A percentile compares a stretch with the other conserved stretches of the same genome.
These are phyloP conservation scores for Geosiphon pyriformis DNA, from an alignment of 192 early-diverging fungal species.

Conservation along the genomic window DNA sequence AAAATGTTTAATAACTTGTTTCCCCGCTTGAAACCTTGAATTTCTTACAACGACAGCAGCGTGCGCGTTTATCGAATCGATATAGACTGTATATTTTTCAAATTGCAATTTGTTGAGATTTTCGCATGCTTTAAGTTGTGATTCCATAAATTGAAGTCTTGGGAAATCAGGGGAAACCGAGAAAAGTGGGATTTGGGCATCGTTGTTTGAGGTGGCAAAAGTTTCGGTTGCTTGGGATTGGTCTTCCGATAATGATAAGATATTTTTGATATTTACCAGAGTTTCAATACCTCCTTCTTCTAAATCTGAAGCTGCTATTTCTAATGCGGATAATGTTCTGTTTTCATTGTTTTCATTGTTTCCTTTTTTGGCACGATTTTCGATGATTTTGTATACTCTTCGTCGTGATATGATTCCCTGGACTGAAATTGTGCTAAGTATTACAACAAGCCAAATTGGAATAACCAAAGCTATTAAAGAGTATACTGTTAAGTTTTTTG, in stretches of 20 bases:
- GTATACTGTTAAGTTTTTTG: slow-evolving; percentile 26
- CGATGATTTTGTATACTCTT: slow-evolving; percentile 26
- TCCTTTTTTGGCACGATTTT: neutral
- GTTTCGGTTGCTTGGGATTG: slow-evolving; percentile 2
- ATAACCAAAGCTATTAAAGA: slow-evolving; percentile 25
- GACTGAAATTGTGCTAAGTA: slow-evolving; percentile 30
- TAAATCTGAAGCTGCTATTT: neutral
- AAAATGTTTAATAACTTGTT: slow-evolving; percentile 44
- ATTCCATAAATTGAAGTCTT: neutral
- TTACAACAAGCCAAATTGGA: slow-evolving; percentile 34
- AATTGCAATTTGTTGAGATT: slow-evolving; percentile 41
- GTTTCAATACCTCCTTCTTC: slow-evolving; percentile 7
- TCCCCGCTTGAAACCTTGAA: slow-evolving; percentile 30
- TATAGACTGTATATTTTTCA: slow-evolving; percentile 41
- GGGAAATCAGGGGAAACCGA: slow-evolving; percentile 26
- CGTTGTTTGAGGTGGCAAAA: neutral
- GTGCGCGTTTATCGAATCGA: slow-evolving; percentile 45
- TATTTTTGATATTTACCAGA: slow-evolving; percentile 8
- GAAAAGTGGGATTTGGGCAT: neutral
- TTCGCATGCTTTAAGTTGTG: slow-evolving; percentile 29
- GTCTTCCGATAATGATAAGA: no score
- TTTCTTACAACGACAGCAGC: slow-evolving; percentile 46
- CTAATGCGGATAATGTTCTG: neutral
- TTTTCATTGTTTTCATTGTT: neutral
- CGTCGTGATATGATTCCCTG: slow-evolving; percentile 39